Evolutionary conservation across 1,284 basidiomycete species (phyloP).

Genomic region (Ganoderma boninense): DNA sequence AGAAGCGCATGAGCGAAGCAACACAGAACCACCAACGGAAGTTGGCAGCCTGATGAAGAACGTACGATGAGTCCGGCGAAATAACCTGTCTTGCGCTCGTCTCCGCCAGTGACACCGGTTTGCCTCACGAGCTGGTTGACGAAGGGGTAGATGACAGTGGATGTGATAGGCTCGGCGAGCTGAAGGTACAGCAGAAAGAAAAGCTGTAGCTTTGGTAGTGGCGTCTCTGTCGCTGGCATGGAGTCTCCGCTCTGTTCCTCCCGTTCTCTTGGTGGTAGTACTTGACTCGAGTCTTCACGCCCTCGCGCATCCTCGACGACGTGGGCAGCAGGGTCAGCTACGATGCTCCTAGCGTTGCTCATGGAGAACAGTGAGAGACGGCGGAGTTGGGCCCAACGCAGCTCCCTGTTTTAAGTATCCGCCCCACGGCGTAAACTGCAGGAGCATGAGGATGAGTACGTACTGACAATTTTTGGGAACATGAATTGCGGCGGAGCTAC

Average conservation of each 20-base stretch:
- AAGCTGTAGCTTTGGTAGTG: conserved; percentile 71
- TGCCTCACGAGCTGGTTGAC: conserved; percentile 57
- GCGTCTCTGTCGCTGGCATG: conserved; percentile 48
- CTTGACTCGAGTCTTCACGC: background rate
- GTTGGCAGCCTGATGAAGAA: conserved; percentile 6
- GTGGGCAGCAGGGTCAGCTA: background rate
- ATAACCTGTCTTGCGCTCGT: conserved; percentile 56
- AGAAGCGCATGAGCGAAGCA: conserved; percentile 4
- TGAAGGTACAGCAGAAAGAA: conserved; percentile 68
- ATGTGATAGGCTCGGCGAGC: conserved; percentile 59
- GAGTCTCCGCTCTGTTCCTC: background rate
- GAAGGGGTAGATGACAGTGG: conserved; percentile 74
- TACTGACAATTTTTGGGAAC: background rate
- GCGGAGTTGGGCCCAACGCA: background rate
- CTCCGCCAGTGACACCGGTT: conserved; percentile 69
- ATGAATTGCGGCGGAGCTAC: background rate
- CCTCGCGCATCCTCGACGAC: background rate
- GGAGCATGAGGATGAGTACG: background rate
- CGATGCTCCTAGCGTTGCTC: background rate
- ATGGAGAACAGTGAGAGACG: background rate
- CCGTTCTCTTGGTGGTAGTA: background rate
- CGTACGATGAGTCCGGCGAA: conserved; percentile 61
- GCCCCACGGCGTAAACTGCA: too few relatives aligned
- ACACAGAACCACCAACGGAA: background rate
- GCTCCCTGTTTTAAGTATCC: background rate